Base-by-base conservation (phyloP, 768 basidiomycete genomes). In the Amanita molliuscula region DNA sequence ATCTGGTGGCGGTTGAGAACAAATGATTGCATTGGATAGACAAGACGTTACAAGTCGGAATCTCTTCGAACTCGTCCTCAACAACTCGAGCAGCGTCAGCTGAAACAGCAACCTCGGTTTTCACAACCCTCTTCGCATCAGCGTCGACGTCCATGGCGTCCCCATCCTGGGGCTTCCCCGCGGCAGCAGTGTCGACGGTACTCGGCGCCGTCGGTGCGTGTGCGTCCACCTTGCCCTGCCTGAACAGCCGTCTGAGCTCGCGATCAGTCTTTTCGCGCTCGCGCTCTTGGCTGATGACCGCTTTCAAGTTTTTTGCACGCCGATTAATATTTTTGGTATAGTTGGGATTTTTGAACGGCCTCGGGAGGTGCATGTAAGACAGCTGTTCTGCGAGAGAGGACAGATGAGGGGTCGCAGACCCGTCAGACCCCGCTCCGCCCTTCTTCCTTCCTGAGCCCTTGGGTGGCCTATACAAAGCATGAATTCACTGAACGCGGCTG, bases 291-390 rank as follows among this genome's bases (percentile, higher is more conserved):
- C 76, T 75, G 18, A 92, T 69, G 1, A 92, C 81, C 2, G 79
- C 73, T 65, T 91, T 92, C 58, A 89, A 61, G 55, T 88, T 88
- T 70, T 87, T 89, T 18, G 84, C 78, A 18, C 88, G 73, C 6
- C 87, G 73, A 52, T 79, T 85, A 6, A 74, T 59, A 56, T 88
- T 87, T 65, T 83, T 88, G 6, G 70, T 71, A 58, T 88, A 86
- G 23, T 71, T 62, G 0, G 78, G 73, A 55, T 82, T 88, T 65
- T 92, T 92, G 71, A 91, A 91, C 0, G 87, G 84, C 0, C 84
- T 75, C 0, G 84, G 81, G 23, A 64, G 64, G 50, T 87, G 77
- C 2, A 85, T 67, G 57, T 83, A 85, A 0, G 88, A 90, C 15
- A 88, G 66, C 48, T 85, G 79, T 56, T 86, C 86, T 8, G 80